A percentile compares a stretch with the other conserved stretches of the same genome.
Conservation (phyloP, 2,329 filamentous ascomycete species). For the Raffaelea arxii region DNA sequence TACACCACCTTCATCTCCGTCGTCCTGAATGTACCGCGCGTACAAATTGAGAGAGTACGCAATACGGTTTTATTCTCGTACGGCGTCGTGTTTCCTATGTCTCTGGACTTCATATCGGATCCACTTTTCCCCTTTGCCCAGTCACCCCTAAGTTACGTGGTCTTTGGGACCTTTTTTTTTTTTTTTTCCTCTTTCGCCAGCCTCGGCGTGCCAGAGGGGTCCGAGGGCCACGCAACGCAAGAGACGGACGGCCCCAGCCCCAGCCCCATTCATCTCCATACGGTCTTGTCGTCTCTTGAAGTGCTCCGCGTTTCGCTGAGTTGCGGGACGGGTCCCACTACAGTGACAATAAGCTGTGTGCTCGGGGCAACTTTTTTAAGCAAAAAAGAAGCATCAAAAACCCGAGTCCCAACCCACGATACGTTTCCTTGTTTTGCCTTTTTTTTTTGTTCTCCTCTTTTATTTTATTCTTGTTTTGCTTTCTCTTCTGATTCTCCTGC, state of each 20-base stretch:
- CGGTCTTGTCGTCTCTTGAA: constrained; percentile 9
- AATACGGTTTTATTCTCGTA: too few relatives aligned
- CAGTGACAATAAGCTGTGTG: too few relatives aligned
- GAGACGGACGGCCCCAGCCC: not conserved
- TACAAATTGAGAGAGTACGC: too few relatives aligned
- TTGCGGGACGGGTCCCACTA: constrained; percentile 9
- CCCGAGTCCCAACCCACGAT: too few relatives aligned
- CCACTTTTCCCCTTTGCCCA: too few relatives aligned
- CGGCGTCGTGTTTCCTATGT: too few relatives aligned
- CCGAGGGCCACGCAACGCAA: not conserved
- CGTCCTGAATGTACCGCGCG: too few relatives aligned
- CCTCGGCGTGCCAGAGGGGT: not conserved
- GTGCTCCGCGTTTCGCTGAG: constrained; percentile 13
- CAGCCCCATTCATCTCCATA: not conserved
- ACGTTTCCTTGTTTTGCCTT: not conserved
- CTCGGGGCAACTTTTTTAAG: too few relatives aligned
- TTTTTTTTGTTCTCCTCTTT: not conserved
- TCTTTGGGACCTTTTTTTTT: not conserved
- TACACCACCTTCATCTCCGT: too few relatives aligned
- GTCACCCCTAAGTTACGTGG: too few relatives aligned
- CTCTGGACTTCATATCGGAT: too few relatives aligned
- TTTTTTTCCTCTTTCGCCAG: not conserved
- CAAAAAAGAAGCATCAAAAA: too few relatives aligned
- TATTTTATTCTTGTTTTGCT: not conserved
- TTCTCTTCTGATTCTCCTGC: not conserved